Evolutionary conservation across 495 filamentous ascomycete species (phyloP).

Genomic region (Pseudoneurospora amorphoporcata): DNA sequence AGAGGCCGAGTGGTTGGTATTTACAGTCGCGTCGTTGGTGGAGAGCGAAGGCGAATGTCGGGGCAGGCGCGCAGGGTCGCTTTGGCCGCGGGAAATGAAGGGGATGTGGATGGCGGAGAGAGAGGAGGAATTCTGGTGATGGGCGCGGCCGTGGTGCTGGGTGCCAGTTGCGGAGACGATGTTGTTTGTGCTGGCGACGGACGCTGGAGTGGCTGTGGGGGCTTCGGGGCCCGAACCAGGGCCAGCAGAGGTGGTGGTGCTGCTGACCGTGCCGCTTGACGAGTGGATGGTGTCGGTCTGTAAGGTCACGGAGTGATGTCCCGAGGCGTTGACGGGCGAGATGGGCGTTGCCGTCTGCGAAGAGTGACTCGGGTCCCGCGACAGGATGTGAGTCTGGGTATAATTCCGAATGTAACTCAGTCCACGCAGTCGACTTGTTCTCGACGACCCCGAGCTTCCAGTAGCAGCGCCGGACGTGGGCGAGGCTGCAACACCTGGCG

Average conservation of each 20-base stretch:
- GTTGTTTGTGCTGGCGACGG: background rate
- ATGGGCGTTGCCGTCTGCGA: slow-evolving; percentile 20
- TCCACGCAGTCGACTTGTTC: slow-evolving; percentile 55
- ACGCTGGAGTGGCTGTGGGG: slow-evolving; percentile 3
- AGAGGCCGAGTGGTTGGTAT: slow-evolving; percentile 15
- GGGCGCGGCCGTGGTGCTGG: background rate
- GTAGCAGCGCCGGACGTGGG: slow-evolving; percentile 21
- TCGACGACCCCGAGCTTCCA: slow-evolving; percentile 20
- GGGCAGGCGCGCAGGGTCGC: background rate
- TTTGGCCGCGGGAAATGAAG: slow-evolving; percentile 1
- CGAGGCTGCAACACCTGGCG: slow-evolving; percentile 25
- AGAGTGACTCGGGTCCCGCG: slow-evolving; percentile 30
- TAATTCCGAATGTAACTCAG: slow-evolving; percentile 67
- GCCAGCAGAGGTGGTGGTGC: slow-evolving; percentile 12
- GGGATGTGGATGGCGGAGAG: background rate
- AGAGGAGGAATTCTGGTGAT: background rate
- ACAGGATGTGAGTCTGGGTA: slow-evolving; percentile 53
- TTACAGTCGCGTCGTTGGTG: slow-evolving; percentile 9
- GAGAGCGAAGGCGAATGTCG: slow-evolving; percentile 8
- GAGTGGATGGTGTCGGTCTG: slow-evolving; percentile 8
- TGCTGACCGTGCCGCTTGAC: slow-evolving; percentile 20
- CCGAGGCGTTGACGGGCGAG: slow-evolving; percentile 5
- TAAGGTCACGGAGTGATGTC: slow-evolving; percentile 16
- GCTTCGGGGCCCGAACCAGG: slow-evolving; percentile 1
- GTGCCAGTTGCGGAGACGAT: background rate